Conservation (phyloP, 164 flowering plant species). For the Kalanchoe fedtschenkoi region DNA sequence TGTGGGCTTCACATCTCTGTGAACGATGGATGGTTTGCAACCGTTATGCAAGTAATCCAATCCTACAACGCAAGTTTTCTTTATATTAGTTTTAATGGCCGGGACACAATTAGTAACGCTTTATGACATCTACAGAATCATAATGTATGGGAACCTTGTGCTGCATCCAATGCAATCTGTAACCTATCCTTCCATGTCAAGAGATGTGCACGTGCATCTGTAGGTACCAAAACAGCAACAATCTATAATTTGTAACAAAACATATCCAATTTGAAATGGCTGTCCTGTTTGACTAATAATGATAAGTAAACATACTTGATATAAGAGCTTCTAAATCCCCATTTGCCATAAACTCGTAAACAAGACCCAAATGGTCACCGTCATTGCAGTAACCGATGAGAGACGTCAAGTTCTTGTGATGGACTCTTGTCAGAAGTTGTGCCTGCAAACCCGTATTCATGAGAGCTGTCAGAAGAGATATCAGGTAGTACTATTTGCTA, state of each 20-base stretch:
- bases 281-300: background rate
- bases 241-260: background rate
- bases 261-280: too few species aligned
- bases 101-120: too few species aligned
- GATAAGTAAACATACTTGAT: conserved; percentile 9
- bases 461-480: background rate
- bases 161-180: conserved; percentile 20
- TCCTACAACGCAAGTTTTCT: conserved; percentile 2
- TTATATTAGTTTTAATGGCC: background rate
- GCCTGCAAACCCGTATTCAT: conserved; percentile 10
- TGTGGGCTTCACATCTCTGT: conserved; percentile 11
- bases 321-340: conserved; percentile 15
- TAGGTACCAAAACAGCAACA: background rate
- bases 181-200: conserved; percentile 21
- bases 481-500: background rate
- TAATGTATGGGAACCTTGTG: conserved; percentile 17
- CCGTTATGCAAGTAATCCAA: conserved; percentile 11
- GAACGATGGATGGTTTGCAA: conserved; percentile 11
- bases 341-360: conserved; percentile 24
- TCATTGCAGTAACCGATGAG: conserved; percentile 23
- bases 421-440: conserved; percentile 16
- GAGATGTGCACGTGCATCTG: conserved; percentile 10
- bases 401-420: conserved; percentile 17
- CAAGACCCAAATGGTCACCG: conserved; percentile 16
- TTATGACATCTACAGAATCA: too few species aligned